Evolutionary conservation across 352 stramenopile species (phyloP), one percentile per base, ranked within the genome.

Genomic region (Blastocystis sp.): DNA sequence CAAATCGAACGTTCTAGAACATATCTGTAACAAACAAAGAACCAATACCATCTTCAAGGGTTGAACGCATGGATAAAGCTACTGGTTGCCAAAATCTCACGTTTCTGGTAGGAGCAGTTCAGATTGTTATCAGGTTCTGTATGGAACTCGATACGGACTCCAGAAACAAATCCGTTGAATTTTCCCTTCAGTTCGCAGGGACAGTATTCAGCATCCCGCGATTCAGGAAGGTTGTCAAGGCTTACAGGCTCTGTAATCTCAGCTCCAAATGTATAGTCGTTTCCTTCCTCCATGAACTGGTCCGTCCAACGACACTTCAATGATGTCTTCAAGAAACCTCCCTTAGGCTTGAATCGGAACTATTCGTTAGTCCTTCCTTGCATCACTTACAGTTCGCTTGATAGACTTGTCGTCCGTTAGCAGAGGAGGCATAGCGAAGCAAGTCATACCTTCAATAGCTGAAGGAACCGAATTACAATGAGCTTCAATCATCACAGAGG

Each of bases 301-400:
- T 80, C 69, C 19, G 29, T 80, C 69, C 69, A 80, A 27, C 69
- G 69, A 43, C 39, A 61, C 43, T 61, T 59, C 69, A 58, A 14
- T 7, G 69, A 63, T 27, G 49, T 59, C 69, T 80, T 80, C 69
- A 80, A 11, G 69, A 80, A 80, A 21, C 39, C 69, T 27, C 69
- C 69, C 69, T 80, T 80, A 14, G 69, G 69, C 9, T 42, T 80
- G 69, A 80, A 61, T 14, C 21, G 4, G 21, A 58, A 49, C 69
- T 80, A 80, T 27, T 29, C 0, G 16, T 6, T 54, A 80, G 2
- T 19, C 27, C 43, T 39, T 39, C 4, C 7, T 42, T 5, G 39
- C 0, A 29, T 29, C 29, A 6, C 14, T 32, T 80, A 80, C 69
- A 32, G 69, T 59, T 16, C 43, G 37, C 69, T 59, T 80, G 6